Evolutionary conservation across 73 alveolate genomes (phyloP).

Genomic region (Paramecium bursaria): DNA sequence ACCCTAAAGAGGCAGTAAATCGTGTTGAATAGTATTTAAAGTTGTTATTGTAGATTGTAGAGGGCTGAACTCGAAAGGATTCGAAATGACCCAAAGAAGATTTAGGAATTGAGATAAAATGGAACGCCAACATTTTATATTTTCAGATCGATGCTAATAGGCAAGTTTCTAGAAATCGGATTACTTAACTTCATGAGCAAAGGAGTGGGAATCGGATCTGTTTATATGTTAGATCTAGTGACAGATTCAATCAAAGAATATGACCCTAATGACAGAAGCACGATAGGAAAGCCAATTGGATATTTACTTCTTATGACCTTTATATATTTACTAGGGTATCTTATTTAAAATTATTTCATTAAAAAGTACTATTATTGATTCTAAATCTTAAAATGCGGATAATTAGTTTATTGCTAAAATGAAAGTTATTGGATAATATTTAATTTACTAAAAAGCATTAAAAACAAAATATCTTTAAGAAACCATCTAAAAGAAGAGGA

Average conservation of each 20-base stretch:
- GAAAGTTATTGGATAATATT: conserved; percentile 41
- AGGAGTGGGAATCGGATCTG: conserved; percentile 37
- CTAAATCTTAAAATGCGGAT: conserved; percentile 1
- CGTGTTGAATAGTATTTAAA: conserved; percentile 12
- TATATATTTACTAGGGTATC: conserved; percentile 27
- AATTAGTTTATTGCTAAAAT: neutral
- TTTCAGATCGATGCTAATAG: neutral
- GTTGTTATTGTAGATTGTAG: neutral
- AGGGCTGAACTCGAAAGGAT: neutral
- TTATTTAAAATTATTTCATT: neutral
- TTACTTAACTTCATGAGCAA: neutral
- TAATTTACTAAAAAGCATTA: conserved; percentile 32
- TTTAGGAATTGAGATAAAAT: neutral
- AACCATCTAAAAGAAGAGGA: conserved; percentile 11
- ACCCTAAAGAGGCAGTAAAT: conserved; percentile 22
- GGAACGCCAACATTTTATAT: conserved; percentile 57
- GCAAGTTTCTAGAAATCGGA: conserved; percentile 22
- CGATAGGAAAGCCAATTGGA: conserved; percentile 6
- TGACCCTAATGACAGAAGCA: neutral
- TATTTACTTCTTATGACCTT: conserved; percentile 30
- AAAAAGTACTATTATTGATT: neutral
- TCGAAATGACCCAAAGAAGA: neutral
- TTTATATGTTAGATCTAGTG: conserved; percentile 31
- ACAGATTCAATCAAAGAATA: conserved; percentile 52
- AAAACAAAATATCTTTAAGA: conserved; percentile 47